These are phyloP conservation scores for Avena insularis DNA, from an alignment of 176 grass and related monocot genomes.

Conservation along the genomic window DNA sequence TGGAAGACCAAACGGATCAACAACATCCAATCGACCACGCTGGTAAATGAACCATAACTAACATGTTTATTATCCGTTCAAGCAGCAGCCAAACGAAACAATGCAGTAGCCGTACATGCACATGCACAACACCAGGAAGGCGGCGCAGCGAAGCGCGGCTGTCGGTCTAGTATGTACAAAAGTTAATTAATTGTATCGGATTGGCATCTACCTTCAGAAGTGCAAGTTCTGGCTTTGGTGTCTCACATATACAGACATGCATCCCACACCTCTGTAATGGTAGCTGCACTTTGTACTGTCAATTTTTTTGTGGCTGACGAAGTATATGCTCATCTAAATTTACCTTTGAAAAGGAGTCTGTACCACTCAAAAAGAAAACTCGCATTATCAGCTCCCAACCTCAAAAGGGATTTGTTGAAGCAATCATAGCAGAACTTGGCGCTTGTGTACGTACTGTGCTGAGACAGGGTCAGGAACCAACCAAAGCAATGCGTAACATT, in stretches of 20 bases:
- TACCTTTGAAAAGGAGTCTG: constrained; percentile 71
- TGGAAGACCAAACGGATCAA: no score
- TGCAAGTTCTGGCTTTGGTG: constrained; percentile 60
- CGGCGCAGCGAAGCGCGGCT: no score
- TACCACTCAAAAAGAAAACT: constrained; percentile 36
- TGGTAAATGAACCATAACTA: no score
- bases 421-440: constrained; percentile 80
- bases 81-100: no score
- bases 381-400: neutral
- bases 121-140: no score
- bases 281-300: constrained; percentile 23
- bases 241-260: constrained; percentile 88
- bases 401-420: constrained; percentile 54
- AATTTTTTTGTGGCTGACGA: constrained; percentile 33
- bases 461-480: constrained; percentile 68
- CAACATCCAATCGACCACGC: no score
- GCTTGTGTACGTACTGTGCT: constrained; percentile 71
- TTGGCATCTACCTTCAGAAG: constrained; percentile 50
- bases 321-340: constrained; percentile 52
- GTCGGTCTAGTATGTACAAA: neutral
- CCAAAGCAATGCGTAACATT: constrained; percentile 26
- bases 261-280: constrained; percentile 65
- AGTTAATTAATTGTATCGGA: neutral
- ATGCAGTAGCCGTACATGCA: no score
- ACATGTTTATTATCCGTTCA: no score